Conservation (phyloP, 495 filamentous ascomycete genomes). For the Cercophora sp. region DNA sequence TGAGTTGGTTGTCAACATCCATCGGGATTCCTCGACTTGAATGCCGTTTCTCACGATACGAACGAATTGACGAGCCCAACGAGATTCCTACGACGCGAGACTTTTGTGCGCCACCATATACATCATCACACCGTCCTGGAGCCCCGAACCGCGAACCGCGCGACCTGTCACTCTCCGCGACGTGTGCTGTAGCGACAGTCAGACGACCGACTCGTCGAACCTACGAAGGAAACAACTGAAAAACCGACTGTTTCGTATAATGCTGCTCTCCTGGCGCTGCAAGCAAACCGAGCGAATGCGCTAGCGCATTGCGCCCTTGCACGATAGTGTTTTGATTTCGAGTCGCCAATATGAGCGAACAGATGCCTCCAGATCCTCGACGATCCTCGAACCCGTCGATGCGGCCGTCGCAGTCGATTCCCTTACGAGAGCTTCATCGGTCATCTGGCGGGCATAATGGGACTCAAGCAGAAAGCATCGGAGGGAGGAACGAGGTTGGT, state of each 20-base stretch:
- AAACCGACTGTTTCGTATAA: constrained; percentile 19
- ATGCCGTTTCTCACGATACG: no score
- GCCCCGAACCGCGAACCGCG: no score
- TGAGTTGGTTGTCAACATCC: constrained; percentile 10
- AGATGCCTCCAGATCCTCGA: constrained; percentile 28
- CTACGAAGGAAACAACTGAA: background rate
- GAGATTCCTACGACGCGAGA: background rate
- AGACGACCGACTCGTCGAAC: background rate
- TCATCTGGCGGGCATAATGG: constrained; percentile 45
- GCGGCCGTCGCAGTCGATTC: constrained; percentile 65
- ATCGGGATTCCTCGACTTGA: no score
- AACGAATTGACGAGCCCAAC: background rate
- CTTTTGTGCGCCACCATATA: no score
- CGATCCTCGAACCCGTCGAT: constrained; percentile 26
- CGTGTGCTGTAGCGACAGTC: no score
- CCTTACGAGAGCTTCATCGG: constrained; percentile 73
- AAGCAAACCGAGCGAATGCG: constrained; percentile 17
- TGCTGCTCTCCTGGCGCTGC: constrained; percentile 12
- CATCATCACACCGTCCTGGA: no score
- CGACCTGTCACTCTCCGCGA: no score
- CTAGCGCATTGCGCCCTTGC: constrained; percentile 28
- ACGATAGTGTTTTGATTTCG: constrained; percentile 2
- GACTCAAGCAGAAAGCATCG: constrained; percentile 19
- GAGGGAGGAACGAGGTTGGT: constrained; percentile 29
- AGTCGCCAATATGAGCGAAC: constrained; percentile 23